A percentile compares a stretch with the other conserved stretches of the same genome.
Evolutionary conservation across 768 basidiomycete species (phyloP).

Genomic region (Tylopilus balloui): DNA sequence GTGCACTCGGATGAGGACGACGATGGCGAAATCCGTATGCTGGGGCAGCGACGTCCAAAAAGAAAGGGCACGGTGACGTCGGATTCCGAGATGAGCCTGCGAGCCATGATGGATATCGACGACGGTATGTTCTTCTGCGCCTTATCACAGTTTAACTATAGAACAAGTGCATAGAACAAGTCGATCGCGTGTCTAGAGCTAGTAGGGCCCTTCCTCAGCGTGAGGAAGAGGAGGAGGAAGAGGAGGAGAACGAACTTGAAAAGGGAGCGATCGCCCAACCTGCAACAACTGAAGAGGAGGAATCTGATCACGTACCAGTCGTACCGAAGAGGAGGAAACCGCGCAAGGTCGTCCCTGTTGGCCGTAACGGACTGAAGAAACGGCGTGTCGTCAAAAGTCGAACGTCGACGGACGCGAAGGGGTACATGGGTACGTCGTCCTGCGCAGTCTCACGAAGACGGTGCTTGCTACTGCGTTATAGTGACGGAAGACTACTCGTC

Average conservation of each 20-base stretch:
- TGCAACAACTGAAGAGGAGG: constrained; percentile 27
- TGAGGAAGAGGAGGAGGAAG: constrained; percentile 26
- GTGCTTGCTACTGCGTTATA: constrained; percentile 25
- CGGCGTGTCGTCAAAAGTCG: constrained; percentile 57
- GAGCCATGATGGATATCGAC: constrained; percentile 76
- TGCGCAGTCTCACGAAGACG: background rate
- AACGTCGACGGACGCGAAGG: constrained; percentile 54
- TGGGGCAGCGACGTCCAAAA: constrained; percentile 23
- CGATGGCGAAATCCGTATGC: constrained; percentile 35
- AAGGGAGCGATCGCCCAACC: constrained; percentile 31
- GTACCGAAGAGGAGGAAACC: constrained; percentile 38
- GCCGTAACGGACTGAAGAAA: constrained; percentile 75
- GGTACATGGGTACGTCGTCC: constrained; percentile 59
- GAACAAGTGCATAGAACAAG: constrained; percentile 19
- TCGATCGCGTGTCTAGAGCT: constrained; percentile 21
- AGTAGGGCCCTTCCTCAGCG: constrained; percentile 11
- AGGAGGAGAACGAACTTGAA: constrained; percentile 29
- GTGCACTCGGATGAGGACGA: constrained; percentile 57
- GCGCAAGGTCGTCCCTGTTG: constrained; percentile 68
- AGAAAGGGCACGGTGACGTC: constrained; percentile 37
- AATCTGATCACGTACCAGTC: constrained; percentile 27
- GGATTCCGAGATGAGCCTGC: constrained; percentile 42
- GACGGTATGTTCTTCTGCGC: constrained; percentile 52
- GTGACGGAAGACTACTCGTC: constrained; percentile 76
- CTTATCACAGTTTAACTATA: constrained; percentile 7